phyloP scores from a whole-genome alignment of 2,329 filamentous ascomycete genomes.

The Periconia digitata region DNA sequence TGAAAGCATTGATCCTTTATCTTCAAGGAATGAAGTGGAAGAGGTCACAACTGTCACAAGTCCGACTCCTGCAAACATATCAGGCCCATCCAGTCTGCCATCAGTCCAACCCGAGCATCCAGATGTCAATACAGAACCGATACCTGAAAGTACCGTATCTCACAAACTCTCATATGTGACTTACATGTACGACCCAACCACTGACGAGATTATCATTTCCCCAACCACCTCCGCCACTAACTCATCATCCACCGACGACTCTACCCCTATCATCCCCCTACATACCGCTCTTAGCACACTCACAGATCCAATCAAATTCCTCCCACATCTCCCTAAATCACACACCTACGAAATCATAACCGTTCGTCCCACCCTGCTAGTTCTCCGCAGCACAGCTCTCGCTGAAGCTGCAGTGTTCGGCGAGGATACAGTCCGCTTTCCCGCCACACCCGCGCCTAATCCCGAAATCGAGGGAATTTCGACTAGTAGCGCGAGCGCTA shows the following conservation, averaged over 20 bases:
- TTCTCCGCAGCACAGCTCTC: slow-evolving; percentile 19
- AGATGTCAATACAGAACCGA: neutral
- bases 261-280: slow-evolving; percentile 25
- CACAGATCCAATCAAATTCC: slow-evolving; percentile 28
- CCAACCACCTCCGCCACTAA: slow-evolving; percentile 15
- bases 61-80: too few relatives aligned
- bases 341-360: slow-evolving; percentile 28
- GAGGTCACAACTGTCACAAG: too few relatives aligned
- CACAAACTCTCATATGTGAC: slow-evolving; percentile 10
- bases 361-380: slow-evolving; percentile 33
- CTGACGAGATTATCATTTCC: slow-evolving; percentile 26
- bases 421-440: slow-evolving; percentile 12
- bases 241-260: slow-evolving; percentile 6
- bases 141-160: neutral
- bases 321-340: slow-evolving; percentile 27
- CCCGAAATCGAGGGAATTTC: neutral
- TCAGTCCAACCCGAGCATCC: neutral
- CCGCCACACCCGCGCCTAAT: slow-evolving; percentile 2
- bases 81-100: too few relatives aligned
- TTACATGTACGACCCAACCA: slow-evolving; percentile 28
- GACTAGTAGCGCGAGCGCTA: neutral
- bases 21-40: too few relatives aligned
- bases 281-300: slow-evolving; percentile 31
- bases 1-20: too few relatives aligned
- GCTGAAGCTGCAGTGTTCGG: neutral